Conservation (phyloP, 1,284 basidiomycete species). For the Ganoderma resinaceum region DNA sequence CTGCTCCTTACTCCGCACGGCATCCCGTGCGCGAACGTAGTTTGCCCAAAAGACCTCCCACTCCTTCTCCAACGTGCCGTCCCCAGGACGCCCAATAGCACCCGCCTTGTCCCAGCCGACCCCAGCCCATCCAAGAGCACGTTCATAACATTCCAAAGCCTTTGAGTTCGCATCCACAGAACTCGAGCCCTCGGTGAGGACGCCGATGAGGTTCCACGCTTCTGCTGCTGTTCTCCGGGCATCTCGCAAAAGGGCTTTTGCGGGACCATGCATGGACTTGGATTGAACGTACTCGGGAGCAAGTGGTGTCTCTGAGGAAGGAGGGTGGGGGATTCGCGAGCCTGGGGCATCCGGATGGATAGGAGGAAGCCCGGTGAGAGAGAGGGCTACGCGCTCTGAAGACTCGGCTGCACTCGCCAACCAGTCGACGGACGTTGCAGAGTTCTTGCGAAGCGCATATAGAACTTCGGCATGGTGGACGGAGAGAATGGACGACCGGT, state of each 20-base stretch:
- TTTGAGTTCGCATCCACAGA: conserved; percentile 43
- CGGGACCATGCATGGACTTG: conserved; percentile 58
- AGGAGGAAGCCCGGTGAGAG: conserved; percentile 55
- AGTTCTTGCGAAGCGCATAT: conserved; percentile 58
- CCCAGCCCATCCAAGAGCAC: conserved; percentile 71
- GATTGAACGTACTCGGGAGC: conserved; percentile 53
- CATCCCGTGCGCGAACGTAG: conserved; percentile 50
- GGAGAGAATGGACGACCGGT: conserved; percentile 75
- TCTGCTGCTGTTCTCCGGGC: conserved; percentile 73
- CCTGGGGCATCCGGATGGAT: conserved; percentile 46
- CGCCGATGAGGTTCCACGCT: conserved; percentile 68
- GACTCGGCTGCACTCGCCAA: conserved; percentile 66
- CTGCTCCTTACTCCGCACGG: conserved; percentile 24
- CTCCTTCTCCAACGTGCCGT: conserved; percentile 60
- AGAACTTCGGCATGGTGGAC: conserved; percentile 81
- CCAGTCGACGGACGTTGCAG: conserved; percentile 59
- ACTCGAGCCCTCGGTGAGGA: conserved; percentile 51
- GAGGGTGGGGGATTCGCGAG: conserved; percentile 49
- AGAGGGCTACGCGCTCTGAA: conserved; percentile 69
- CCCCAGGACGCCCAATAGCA: conserved; percentile 50
- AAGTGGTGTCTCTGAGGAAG: conserved; percentile 52
- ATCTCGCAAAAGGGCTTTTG: conserved; percentile 69
- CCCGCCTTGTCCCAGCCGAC: conserved; percentile 45
- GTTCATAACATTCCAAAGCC: conserved; percentile 63
- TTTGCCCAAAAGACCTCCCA: conserved; percentile 61